Evolutionary conservation across 2,329 filamentous ascomycete species (phyloP), one percentile per base, ranked within the genome.

Genomic region (Colletotrichum coccodes): DNA sequence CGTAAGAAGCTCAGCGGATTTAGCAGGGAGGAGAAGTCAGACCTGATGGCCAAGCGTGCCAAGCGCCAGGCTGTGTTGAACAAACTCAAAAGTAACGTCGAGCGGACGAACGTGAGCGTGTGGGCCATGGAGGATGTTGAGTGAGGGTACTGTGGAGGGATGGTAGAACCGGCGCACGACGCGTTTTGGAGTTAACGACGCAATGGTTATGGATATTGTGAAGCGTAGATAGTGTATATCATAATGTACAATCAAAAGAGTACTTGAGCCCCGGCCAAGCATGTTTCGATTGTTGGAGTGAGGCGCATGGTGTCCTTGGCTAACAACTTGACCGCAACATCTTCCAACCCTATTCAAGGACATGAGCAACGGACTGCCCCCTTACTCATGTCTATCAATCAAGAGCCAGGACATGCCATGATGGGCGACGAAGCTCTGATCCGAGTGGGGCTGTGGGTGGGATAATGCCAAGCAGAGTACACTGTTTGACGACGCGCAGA

Each of bases 1-100:
- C 81, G 88, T 49, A 90, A 88, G 81, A 91, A 90, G 82, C 73
- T 91, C 64, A 89, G 84, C 69, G 88, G 88, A 21, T 91, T 89
- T 72, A 89, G 84, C 66, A 80, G 82, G 36, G 83, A 86, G 60
- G 90, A 92, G 75, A 91, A 89, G 80, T 79, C 79, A 32, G 82
- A 83, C 32, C 76, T 91, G 64, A 88, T 85, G 78, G 82, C 84
- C 66, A 88, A 86, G 77, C 79, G 84, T 70, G 82, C 83, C n/a
- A 85, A 81, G 70, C 82, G 88, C 72, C 84, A 84, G 73, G 85
- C 82, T 4, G 84, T 90, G 9, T 79, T 89, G 32, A 79, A 79
- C 36, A 87, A 86, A 76, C 76, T 91, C 58, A 84, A 80, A 78
- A 76, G 72, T 6, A 84, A 81, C 70, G 79, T 89, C 36, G 80